Conservation (phyloP, 768 basidiomycete species). For the Calocybe cyanea region DNA sequence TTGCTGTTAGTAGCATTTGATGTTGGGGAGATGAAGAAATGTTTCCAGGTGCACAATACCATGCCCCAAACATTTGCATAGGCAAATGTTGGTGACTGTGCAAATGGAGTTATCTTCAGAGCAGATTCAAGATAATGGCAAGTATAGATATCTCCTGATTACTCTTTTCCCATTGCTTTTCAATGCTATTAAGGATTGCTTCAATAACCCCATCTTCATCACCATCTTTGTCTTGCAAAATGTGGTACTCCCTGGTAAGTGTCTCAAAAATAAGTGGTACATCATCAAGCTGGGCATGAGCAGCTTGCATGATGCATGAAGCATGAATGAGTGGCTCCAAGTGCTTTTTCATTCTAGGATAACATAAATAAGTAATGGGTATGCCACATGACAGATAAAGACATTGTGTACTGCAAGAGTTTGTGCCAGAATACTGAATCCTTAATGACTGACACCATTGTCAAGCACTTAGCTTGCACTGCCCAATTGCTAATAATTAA, state of each 20-base stretch:
- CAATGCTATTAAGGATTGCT: slow-evolving; percentile 26
- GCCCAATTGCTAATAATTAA: no score
- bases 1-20: no score
- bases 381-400: no score
- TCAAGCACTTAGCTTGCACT: no score
- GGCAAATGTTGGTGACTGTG: no score
- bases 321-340: slow-evolving; percentile 24
- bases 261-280: slow-evolving; percentile 28
- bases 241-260: slow-evolving; percentile 16
- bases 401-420: no score
- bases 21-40: no score
- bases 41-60: no score
- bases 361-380: neutral
- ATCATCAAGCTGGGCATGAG: slow-evolving; percentile 25
- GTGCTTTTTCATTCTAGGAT: slow-evolving; percentile 3
- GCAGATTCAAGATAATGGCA: slow-evolving; percentile 26
- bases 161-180: slow-evolving; percentile 22
- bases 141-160: slow-evolving; percentile 29
- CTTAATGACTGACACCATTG: no score
- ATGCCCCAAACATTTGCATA: no score
- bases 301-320: slow-evolving; percentile 23
- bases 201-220: neutral
- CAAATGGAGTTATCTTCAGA: slow-evolving; percentile 16
- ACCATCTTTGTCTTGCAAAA: slow-evolving; percentile 14
- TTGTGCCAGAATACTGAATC: no score